Conservation (phyloP, 108 stramenopile genomes). For the Nitzschia sp. region DNA sequence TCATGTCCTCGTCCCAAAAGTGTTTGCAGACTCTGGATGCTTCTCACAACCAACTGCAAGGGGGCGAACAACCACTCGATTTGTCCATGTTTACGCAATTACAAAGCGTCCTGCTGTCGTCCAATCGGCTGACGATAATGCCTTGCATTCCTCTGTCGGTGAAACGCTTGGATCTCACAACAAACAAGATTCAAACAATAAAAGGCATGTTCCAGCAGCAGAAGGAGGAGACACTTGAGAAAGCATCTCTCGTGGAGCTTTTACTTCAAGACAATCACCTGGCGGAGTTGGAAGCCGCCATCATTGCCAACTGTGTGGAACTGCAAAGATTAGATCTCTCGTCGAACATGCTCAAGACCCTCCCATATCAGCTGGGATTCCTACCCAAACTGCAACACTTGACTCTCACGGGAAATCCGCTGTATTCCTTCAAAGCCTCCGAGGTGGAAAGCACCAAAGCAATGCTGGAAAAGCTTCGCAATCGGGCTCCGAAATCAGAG, state of each 20-base stretch:
- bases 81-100: slow-evolving; percentile 11
- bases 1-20: not conserved
- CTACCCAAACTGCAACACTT: slow-evolving; percentile 8
- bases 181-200: slow-evolving; percentile 22
- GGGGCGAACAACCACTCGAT: slow-evolving; percentile 1
- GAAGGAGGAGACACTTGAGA: not conserved
- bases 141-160: slow-evolving; percentile 22
- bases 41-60: slow-evolving; percentile 17
- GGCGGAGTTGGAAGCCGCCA: slow-evolving; percentile 10
- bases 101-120: slow-evolving; percentile 11
- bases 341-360: slow-evolving; percentile 26
- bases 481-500: slow-evolving; percentile 20
- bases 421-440: slow-evolving; percentile 6
- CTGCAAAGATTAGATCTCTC: slow-evolving; percentile 28
- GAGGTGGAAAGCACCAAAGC: slow-evolving; percentile 5
- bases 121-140: slow-evolving; percentile 13
- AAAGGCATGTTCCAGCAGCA: slow-evolving; percentile 9
- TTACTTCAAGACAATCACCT: slow-evolving; percentile 26
- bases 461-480: slow-evolving; percentile 15
- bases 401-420: slow-evolving; percentile 22
- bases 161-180: slow-evolving; percentile 14
- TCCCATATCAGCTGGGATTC: slow-evolving; percentile 35
- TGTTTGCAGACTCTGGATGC: slow-evolving; percentile 21
- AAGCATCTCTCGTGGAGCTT: slow-evolving; percentile 12
- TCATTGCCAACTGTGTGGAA: not conserved